Base-by-base conservation (phyloP, 306 rosid genomes). In the Casuarina glauca region DNA sequence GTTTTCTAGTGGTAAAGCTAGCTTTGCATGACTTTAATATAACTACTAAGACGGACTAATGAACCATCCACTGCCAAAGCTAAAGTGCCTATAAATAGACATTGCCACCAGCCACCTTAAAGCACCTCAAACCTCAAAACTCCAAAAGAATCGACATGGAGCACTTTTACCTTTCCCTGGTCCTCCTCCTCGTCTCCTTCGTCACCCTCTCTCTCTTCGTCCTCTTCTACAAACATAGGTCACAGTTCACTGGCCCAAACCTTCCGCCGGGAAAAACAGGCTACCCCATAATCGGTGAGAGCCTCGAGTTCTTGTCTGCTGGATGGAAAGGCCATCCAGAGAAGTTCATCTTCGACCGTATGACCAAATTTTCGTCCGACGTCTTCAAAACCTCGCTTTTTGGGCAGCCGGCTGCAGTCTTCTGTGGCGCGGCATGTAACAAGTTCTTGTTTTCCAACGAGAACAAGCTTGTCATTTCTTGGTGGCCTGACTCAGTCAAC, bases 241-340 rank as follows among this genome's bases (percentile, higher is more conserved):
- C 95, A 1, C 72, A 55, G 2, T 87, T 79, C 76, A 26, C 74
- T 0, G 77, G 42, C 32, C 61, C 84, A 4, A 90, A 88, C 86
- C 69, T 83, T 0, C 99, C 99, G 0, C 99, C 99, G 0, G 99
- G 97, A 0, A 76, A 51, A 44, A 75, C 82, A 13, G 99, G 99
- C 0, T 87, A 80, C 49, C 97, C 99, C 0, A 19, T 93, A 4
- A 79, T 95, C 19, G 99, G 99, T 0, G 99, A 93, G 89, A 91
- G 79, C 82, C 73, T 89, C 0, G 87, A 88, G 85, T 95, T 93
- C 64, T 50, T 95, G 4, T 83, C 97, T 17, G 49, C 90, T 0
- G 99, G 97, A 43, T 87, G 97, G 93, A 89, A 79, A 32, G 99
- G 99, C 0, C 85, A 90, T 2, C 97, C 99, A 0, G 97, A 95